Evolutionary conservation across 2,329 filamentous ascomycete species (phyloP).

Genomic region (Lecanosticta acicola): DNA sequence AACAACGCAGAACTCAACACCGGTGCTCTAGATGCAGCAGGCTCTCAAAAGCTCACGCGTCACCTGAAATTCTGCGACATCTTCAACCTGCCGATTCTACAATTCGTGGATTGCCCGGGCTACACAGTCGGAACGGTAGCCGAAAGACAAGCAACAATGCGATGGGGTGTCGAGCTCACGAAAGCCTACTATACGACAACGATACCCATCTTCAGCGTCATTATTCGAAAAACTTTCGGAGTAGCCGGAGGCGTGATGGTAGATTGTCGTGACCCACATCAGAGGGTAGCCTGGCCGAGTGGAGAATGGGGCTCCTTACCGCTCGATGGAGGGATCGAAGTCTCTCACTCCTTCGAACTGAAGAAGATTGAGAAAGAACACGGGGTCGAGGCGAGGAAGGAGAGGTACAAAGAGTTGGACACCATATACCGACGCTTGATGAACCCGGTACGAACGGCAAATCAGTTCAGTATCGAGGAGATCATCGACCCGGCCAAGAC

Average conservation of each 20-base stretch:
- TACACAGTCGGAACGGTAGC: slow-evolving; percentile 61
- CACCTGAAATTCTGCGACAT: slow-evolving; percentile 60
- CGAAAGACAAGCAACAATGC: slow-evolving; percentile 59
- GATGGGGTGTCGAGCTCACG: slow-evolving; percentile 57
- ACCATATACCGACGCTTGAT: slow-evolving; percentile 57
- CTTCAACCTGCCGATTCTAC: slow-evolving; percentile 59
- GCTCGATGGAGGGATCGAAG: slow-evolving; percentile 60
- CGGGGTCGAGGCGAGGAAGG: slow-evolving; percentile 44
- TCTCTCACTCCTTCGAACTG: slow-evolving; percentile 56
- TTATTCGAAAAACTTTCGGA: slow-evolving; percentile 56
- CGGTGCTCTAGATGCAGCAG: slow-evolving; percentile 56
- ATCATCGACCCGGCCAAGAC: slow-evolving; percentile 60
- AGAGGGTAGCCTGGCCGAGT: slow-evolving; percentile 59
- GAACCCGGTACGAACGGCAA: slow-evolving; percentile 60
- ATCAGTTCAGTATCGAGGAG: slow-evolving; percentile 59
- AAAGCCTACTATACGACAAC: slow-evolving; percentile 59
- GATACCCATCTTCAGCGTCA: slow-evolving; percentile 58
- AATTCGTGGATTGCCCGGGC: slow-evolving; percentile 59
- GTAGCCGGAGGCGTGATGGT: slow-evolving; percentile 62
- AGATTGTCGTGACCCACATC: slow-evolving; percentile 55
- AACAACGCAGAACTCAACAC: slow-evolving; percentile 58
- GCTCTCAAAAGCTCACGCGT: slow-evolving; percentile 56
- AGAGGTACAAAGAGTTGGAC: slow-evolving; percentile 52
- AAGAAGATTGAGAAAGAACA: slow-evolving; percentile 49
- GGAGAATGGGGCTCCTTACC: slow-evolving; percentile 59